phyloP scores from a whole-genome alignment of 2,329 filamentous ascomycete genomes.

The Cercospora beticola region DNA sequence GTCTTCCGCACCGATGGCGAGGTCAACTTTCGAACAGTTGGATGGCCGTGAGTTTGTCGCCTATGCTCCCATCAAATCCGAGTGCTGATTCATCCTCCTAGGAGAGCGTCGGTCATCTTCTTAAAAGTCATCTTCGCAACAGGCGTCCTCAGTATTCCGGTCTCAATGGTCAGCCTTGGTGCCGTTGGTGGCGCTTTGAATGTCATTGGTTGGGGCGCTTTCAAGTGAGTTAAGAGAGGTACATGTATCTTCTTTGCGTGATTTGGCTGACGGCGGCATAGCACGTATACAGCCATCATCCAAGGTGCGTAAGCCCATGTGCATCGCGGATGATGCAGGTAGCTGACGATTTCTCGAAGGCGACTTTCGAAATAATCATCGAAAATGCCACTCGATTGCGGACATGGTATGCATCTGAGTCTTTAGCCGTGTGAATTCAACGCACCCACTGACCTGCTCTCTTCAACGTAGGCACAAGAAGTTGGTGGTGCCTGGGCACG shows the following conservation, averaged over 20 bases:
- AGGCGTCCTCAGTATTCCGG: constrained; percentile 52
- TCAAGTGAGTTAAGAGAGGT: constrained; percentile 28
- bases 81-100: neutral
- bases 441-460: neutral
- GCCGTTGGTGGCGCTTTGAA: constrained; percentile 51
- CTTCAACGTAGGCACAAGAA: constrained; percentile 42
- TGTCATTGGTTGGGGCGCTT: constrained; percentile 49
- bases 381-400: constrained; percentile 54
- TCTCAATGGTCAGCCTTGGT: constrained; percentile 50
- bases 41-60: constrained; percentile 44
- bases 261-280: constrained; percentile 25
- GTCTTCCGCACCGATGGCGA: constrained; percentile 53
- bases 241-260: neutral
- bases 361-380: constrained; percentile 53
- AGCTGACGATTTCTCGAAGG: neutral
- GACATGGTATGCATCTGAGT: constrained; percentile 50
- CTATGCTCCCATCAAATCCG: neutral
- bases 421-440: neutral
- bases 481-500: constrained; percentile 54
- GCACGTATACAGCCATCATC: constrained; percentile 50
- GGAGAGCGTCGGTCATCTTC: constrained; percentile 52
- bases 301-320: constrained; percentile 8
- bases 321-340: neutral
- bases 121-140: constrained; percentile 55
- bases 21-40: constrained; percentile 56